phyloP scores from a whole-genome alignment of 2,329 filamentous ascomycete genomes.

The Achaetomium macrosporum region DNA sequence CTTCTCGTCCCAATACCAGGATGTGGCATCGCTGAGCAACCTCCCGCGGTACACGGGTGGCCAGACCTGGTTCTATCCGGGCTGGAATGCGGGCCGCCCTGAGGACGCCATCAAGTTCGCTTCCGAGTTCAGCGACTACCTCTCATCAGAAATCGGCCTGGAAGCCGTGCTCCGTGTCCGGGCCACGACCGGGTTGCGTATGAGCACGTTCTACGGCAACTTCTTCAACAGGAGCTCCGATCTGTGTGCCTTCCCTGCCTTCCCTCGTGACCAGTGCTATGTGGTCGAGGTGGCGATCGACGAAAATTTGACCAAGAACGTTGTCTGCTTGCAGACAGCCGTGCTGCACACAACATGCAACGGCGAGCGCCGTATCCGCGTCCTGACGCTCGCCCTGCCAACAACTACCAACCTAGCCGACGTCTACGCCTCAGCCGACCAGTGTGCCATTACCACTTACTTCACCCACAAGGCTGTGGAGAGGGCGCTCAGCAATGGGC shows the following conservation, averaged over 20 bases:
- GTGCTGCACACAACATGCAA: slow-evolving; percentile 98
- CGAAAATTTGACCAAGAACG: slow-evolving; percentile 84
- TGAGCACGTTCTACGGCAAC: slow-evolving; percentile 98
- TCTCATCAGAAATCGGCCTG: slow-evolving; percentile 93
- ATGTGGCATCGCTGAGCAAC: slow-evolving; percentile 93
- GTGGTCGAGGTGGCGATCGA: slow-evolving; percentile 98
- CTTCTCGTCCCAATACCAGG: slow-evolving; percentile 93
- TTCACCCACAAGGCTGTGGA: slow-evolving; percentile 98
- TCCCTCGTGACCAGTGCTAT: slow-evolving; percentile 94
- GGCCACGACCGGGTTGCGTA: slow-evolving; percentile 87
- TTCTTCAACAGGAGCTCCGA: slow-evolving; percentile 99
- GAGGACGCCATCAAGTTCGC: slow-evolving; percentile 99
- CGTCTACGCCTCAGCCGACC: slow-evolving; percentile 90
- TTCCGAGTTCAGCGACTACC: slow-evolving; percentile 89
- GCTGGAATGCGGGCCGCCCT: slow-evolving; percentile 87
- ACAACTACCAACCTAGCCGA: slow-evolving; percentile 88
- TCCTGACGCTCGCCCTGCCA: slow-evolving; percentile 86
- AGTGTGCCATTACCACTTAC: slow-evolving; percentile 86
- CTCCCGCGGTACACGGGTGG: slow-evolving; percentile 93
- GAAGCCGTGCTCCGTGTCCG: slow-evolving; percentile 94
- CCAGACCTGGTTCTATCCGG: slow-evolving; percentile 97
- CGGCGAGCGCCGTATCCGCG: slow-evolving; percentile 88
- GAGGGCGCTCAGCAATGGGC: slow-evolving; percentile 72
- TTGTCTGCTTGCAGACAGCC: slow-evolving; percentile 88
- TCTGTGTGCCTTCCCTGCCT: slow-evolving; percentile 94